Conservation (phyloP, 1,284 basidiomycete genomes). For the Ceratobasidium papillatum region DNA sequence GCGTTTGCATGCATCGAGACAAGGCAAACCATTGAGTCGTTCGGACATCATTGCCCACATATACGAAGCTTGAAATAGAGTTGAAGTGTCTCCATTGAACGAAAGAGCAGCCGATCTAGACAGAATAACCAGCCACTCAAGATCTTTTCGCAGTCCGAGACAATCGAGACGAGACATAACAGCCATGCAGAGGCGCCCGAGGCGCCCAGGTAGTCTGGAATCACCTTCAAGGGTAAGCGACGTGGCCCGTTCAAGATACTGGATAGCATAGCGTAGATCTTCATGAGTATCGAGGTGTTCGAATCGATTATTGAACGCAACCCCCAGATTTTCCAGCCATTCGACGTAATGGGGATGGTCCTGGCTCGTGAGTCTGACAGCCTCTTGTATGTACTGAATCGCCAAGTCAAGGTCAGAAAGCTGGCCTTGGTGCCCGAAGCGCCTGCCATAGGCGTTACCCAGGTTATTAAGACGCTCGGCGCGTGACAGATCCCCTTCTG, state of each 20-base stretch:
- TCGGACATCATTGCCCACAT: neutral
- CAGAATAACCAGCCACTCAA: neutral
- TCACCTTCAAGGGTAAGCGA: no score
- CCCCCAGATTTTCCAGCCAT: no score
- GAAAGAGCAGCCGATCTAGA: neutral
- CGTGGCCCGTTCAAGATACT: neutral
- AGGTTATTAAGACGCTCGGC: neutral
- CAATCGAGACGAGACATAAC: neutral
- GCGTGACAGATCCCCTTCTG: neutral
- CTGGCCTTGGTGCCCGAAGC: neutral
- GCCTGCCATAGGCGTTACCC: neutral
- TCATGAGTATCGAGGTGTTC: no score
- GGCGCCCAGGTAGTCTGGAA: neutral
- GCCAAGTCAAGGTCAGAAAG: neutral
- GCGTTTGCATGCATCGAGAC: conserved; percentile 8
- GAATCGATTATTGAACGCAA: no score
- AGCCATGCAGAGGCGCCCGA: neutral
- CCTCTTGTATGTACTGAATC: no score
- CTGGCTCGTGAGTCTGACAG: no score
- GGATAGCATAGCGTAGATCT: neutral
- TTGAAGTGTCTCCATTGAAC: neutral
- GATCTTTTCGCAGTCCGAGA: neutral
- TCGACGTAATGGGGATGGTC: no score
- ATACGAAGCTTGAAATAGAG: neutral
- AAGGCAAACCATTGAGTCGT: neutral